Conservation (phyloP, 805 yeast genomes). For the Hanseniaspora vineae region DNA sequence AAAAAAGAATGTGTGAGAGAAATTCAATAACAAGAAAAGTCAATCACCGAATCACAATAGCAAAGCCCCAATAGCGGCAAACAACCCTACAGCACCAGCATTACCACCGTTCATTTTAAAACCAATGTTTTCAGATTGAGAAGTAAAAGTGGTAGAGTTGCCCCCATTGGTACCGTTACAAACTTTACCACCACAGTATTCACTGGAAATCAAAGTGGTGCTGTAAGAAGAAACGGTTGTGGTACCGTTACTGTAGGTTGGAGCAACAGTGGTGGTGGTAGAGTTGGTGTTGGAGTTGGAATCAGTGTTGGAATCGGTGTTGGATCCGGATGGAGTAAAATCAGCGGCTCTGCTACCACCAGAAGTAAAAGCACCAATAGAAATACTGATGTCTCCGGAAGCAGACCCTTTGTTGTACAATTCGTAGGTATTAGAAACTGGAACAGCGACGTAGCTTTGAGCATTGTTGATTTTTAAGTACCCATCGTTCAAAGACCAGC, state of each 20-base stretch:
- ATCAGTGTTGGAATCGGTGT: slow-evolving; percentile 5
- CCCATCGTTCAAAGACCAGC: slow-evolving; percentile 29
- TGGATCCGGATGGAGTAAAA: slow-evolving; percentile 8
- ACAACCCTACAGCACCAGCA: slow-evolving; percentile 13
- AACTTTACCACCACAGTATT: background rate
- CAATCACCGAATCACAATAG: slow-evolving; percentile 11
- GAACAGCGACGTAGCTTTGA: slow-evolving; percentile 28
- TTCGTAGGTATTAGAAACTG: slow-evolving; percentile 14
- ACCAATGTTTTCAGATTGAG: slow-evolving; percentile 12
- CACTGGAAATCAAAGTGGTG: slow-evolving; percentile 1
- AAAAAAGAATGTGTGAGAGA: too few relatives aligned
- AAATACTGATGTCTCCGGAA: slow-evolving; percentile 5
- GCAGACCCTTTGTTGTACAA: slow-evolving; percentile 3
- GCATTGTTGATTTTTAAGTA: slow-evolving; percentile 25
- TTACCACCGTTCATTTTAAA: slow-evolving; percentile 15
- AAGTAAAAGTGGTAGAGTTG: background rate
- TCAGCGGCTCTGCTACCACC: slow-evolving; percentile 12
- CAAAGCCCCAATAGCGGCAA: slow-evolving; percentile 23
- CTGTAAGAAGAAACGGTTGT: slow-evolving; percentile 3
- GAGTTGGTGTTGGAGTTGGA: slow-evolving; percentile 4
- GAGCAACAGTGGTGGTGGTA: slow-evolving; percentile 7
- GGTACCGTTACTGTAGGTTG: slow-evolving; percentile 6
- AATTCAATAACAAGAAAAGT: too few relatives aligned
- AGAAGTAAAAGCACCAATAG: slow-evolving; percentile 11
- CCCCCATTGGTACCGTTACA: background rate